Percentiles rank a stretch among this genome's conserved stretches.
Evolutionary conservation across 2,329 filamentous ascomycete genomes (phyloP).

Genomic region (Phialocephala subalpina): DNA sequence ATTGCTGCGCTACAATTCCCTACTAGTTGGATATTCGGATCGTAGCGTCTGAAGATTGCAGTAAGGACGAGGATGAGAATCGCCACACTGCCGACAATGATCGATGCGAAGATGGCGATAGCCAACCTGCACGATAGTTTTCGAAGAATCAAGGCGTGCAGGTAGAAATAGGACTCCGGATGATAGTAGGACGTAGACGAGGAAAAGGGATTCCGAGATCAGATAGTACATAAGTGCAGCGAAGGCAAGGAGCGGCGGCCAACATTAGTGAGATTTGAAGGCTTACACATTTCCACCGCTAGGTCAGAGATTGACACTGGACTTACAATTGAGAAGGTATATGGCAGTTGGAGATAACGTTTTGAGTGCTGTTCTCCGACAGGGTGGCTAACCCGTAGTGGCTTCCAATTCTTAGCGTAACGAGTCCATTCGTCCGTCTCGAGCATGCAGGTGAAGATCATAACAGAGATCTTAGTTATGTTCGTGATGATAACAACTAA

Average conservation of each 20-base stretch:
- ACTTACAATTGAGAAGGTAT: background rate
- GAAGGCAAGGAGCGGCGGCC: background rate
- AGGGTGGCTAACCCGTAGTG: background rate
- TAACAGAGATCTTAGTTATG: background rate
- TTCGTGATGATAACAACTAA: background rate
- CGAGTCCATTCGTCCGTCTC: background rate
- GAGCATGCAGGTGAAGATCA: background rate
- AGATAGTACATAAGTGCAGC: background rate
- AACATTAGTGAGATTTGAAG: background rate
- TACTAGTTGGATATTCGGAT: background rate
- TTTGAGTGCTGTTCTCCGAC: background rate
- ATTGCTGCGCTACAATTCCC: conserved; percentile 3
- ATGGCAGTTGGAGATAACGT: background rate
- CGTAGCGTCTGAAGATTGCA: background rate
- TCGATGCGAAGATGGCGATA: background rate
- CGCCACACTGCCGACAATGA: background rate
- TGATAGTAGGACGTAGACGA: background rate
- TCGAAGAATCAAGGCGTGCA: background rate
- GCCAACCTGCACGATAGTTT: background rate
- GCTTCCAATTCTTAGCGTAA: background rate
- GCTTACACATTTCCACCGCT: background rate
- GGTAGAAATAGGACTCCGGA: background rate
- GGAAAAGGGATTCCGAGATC: background rate
- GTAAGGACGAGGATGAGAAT: background rate
- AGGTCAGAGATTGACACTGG: background rate